These are phyloP conservation scores for Paramecium pentaurelia DNA, from an alignment of 73 alveolate genomes.

Conservation along the genomic window DNA sequence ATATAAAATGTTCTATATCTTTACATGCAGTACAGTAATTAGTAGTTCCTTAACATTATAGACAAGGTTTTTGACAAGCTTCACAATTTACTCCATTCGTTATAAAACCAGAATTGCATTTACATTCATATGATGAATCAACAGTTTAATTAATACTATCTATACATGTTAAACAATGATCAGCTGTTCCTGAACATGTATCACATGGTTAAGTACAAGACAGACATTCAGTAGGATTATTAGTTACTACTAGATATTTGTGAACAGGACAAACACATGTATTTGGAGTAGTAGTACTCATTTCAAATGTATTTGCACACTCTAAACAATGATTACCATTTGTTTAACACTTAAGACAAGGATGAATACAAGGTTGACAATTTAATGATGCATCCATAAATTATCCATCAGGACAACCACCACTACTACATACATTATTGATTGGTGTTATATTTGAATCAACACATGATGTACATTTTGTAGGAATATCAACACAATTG, in stretches of 20 bases:
- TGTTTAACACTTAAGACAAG: background rate
- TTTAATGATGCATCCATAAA: background rate
- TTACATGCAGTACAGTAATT: background rate
- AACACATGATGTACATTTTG: background rate
- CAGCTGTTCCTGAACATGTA: background rate
- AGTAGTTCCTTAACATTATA: background rate
- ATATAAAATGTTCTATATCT: background rate
- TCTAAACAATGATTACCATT: background rate
- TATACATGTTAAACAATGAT: background rate
- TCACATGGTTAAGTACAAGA: background rate
- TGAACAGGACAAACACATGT: background rate
- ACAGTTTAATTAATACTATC: background rate
- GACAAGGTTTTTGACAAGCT: background rate
- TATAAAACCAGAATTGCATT: background rate
- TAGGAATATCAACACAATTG: background rate
- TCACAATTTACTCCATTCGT: background rate
- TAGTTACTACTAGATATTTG: background rate
- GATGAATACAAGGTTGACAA: background rate
- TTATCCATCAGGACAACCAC: background rate
- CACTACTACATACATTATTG: background rate
- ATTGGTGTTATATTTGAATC: background rate
- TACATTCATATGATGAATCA: background rate
- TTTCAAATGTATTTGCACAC: background rate
- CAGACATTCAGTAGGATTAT: background rate
- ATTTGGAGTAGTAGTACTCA: background rate